Evolutionary conservation across 306 rosid genomes (phyloP), one percentile per base, ranked within the genome.

Genomic region (Spatholobus suberectus): DNA sequence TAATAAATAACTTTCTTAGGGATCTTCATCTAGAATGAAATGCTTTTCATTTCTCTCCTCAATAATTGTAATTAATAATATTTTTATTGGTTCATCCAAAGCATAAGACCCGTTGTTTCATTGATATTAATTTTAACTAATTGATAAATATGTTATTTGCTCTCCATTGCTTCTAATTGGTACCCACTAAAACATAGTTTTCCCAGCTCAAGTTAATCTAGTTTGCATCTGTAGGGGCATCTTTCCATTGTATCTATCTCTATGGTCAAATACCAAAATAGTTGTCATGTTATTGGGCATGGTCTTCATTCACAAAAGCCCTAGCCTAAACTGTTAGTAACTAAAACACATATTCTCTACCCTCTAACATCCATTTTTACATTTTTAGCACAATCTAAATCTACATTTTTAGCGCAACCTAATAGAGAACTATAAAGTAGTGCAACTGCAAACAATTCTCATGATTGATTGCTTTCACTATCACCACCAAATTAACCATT

Each of bases 401-500:
- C n/a, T 49, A 57, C 47, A 21, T 69, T 41, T 82, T 70, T 14
- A 13, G 72, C 24, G 14, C 55, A 78, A 86, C 81, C 55, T 12
- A 52, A 72, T 63, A 47, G 46, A 70, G 54, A 70, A 32, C 20
- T 23, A 41, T 17, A 34, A 80, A 67, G 47, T 57, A 58, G 20
- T 69, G 73, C 32, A 38, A 68, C 73, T 18, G 81, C 52, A 37
- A 76, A 80, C 15, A 26, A 62, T 20, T 77, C 58, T 61, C 40
- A 77, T 66, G 24, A 57, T 47, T 66, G 24, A 57, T 47, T 57
- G 47, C 79, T 71, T 80, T 70, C 85, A 71, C 26, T 46, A 86
- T 75, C 85, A 83, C 77, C 44, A 63, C 74, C 59, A 24, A 57
- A 57, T 66, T 79, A 79, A 65, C 23, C 26, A 67, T 32, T 37